A percentile compares a stretch with the other conserved stretches of the same genome.
Evolutionary conservation across 2,329 filamentous ascomycete genomes (phyloP).

Genomic region (Phaeophleospora eucalypticola): DNA sequence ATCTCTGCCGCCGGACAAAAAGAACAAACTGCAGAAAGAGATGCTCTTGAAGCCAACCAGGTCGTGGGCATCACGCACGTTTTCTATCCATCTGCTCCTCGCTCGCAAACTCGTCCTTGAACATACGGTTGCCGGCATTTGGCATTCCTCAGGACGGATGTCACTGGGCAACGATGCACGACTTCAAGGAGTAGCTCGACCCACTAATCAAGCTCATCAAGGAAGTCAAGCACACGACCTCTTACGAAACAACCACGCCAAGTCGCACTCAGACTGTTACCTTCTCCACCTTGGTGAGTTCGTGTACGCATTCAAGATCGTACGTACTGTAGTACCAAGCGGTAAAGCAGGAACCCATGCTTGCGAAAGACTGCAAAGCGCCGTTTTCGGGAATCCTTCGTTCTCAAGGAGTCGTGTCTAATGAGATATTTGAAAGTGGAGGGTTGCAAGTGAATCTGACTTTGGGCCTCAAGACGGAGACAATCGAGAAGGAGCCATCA

Average conservation of each 20-base stretch:
- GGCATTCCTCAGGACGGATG: background rate
- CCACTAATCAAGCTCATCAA: background rate
- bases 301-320: too few relatives aligned
- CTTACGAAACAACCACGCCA: background rate
- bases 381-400: too few relatives aligned
- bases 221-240: slow-evolving; percentile 3
- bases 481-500: background rate
- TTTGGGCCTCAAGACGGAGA: too few relatives aligned
- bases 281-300: background rate
- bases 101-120: background rate
- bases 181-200: background rate
- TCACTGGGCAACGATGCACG: background rate
- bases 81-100: background rate
- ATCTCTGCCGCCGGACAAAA: background rate
- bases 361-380: too few relatives aligned
- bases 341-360: too few relatives aligned
- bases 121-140: background rate
- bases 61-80: background rate
- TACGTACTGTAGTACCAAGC: too few relatives aligned
- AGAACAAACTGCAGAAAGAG: background rate
- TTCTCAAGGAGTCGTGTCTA: too few relatives aligned
- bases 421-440: too few relatives aligned
- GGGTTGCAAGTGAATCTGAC: too few relatives aligned
- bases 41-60: background rate
- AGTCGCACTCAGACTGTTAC: background rate